Base-by-base conservation (phyloP, 208 protist species). In the Leptomonas pyrrhocoris region DNA sequence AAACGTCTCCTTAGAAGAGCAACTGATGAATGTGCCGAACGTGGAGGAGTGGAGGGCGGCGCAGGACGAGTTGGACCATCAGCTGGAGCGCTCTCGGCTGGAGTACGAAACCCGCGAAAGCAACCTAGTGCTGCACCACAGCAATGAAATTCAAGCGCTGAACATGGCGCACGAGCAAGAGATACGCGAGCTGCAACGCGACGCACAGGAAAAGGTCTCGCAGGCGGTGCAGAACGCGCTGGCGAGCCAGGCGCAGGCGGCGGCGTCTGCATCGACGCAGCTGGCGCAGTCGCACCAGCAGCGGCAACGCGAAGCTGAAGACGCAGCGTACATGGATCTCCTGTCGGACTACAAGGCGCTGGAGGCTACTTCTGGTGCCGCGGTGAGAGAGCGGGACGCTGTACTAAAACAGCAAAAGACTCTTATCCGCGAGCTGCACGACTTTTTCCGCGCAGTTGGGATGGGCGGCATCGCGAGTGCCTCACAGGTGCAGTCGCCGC, bases 141-240 rank as follows among this genome's bases (percentile, higher is more conserved):
- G 73, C 31, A 82, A 89, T 34, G 91, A 94, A 57, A 65, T 94
- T 18, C 76, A 92, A 60, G 69, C 81, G 0, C 78, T 93, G 28
- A 60, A 77, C 12, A 71, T 76, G 6, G 43, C 49, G 15, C 80
- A 93, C 30, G 88, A 92, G 70, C 55, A 68, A 9, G 86, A 90
- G 21, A 18, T 94, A 40, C 58, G 71, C 0, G 74, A 78, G 53
- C 18, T 89, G 31, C 79, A 80, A 38, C 69, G 65, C 0, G 85
- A 93, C 34, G 74, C 67, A 36, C 66, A 86, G 28, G 72, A 85
- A 34, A 45, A 53, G 0, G 49, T 84, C 6, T 50, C 62, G 25
- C 30, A 60, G 28, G 79, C 73, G 27, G 51, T 81, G n/a, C 72
- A 66, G 16, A 53, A 81, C 46, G 59, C 50, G 8, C 50, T 68